Base-by-base conservation (phyloP, 2,329 filamentous ascomycete genomes). In the Arthrobotrys conoides region DNA sequence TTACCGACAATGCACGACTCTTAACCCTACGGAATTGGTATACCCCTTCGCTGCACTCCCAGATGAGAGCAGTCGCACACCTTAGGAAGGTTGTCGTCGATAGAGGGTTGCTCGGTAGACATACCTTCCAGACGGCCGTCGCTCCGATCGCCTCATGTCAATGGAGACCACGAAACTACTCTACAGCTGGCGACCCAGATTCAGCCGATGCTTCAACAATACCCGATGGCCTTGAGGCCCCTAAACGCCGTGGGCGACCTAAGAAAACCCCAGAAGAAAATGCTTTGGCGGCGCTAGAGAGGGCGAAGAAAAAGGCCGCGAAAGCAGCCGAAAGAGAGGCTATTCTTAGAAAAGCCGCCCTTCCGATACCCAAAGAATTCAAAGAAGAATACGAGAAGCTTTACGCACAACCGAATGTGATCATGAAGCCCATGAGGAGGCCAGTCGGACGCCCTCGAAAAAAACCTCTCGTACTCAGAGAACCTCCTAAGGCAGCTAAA, bases 21-120 rank as follows among this genome's bases (percentile, higher is more conserved):
- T 51, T 20, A 30, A 46, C 20, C 27, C 18, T 41, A 30, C 51
- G 9, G 53, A 38, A 51, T 18, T 53, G 5, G 30, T 49, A 24
- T 8, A 48, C 3, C 33, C 16, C 6, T 30, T 22, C 27, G 36
- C 33, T 59, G 14, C 41, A 1, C 36, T 36, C 20, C 44, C 67
- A 77, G 72, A 76, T 77, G 73, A 77, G 61, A 71, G 65, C 53
- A 44, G 59, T 61, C n/a, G 33, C 36, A 14, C 51, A 48, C 41
- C 33, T 77, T 3, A 64, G 41, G 24, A 51, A 38, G 41, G 66
- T 77, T 27, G 41, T 77, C 27, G 44, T 59, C 38, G 72, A 71
- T 49, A 71, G 48, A 59, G 53, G 55, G 49, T 53, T 63, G 59
- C 66, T 48, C 41, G n/a, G n/a, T 44, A 44, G 61, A 46, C 59